Evolutionary conservation across 2,329 filamentous ascomycete species (phyloP), one percentile per base, ranked within the genome.

Genomic region (Chaetomiaceae sp.): DNA sequence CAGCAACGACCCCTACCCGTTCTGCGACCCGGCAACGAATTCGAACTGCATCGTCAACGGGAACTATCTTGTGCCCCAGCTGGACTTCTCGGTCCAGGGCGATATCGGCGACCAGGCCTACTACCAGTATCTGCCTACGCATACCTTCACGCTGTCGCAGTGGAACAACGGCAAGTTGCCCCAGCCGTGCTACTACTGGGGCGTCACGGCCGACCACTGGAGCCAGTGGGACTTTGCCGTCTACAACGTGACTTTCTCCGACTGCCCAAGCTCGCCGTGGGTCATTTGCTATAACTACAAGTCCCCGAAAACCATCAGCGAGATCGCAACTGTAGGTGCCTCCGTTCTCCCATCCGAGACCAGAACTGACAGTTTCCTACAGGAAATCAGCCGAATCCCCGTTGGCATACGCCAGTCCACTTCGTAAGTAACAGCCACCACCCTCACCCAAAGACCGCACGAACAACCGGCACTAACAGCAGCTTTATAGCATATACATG

Each of bases 231-330:
- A 57, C 19, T 61, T 61, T 49, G 48, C 53, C 39, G 44, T 58
- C 33, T 59, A 58, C 55, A 59, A 58, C 55, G 50, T 56, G 21
- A 56, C 54, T 13, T 53, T 41, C 17, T 31, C 50, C 3, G 54
- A 56, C 40, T 52, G 50, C 43, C 10, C 17, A 13, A 12, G 4
- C n/a, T n/a, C 17, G 19, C 54, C 54, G 17, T 55, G 33, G 25
- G 54, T 53, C 16, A 12, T 55, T 4, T 52, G 50, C 47, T 21
- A 23, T 2, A 37, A 51, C 48, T 45, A 19, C 8, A 27, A 34
- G 2, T 37, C 39, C 27, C 37, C 20, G 16, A 48, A 35, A 41
- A 45, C 25, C 33, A 30, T 45, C 14, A 23, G 9, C 4, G 12
- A 48, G 34, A 44, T 54, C n/a, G 48, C 48, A 40, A 50, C 19